Percentiles rank a stretch among this genome's conserved stretches.
These are phyloP conservation scores for Hirschioporus abietinus DNA, from an alignment of 768 basidiomycete genomes.

Conservation along the genomic window DNA sequence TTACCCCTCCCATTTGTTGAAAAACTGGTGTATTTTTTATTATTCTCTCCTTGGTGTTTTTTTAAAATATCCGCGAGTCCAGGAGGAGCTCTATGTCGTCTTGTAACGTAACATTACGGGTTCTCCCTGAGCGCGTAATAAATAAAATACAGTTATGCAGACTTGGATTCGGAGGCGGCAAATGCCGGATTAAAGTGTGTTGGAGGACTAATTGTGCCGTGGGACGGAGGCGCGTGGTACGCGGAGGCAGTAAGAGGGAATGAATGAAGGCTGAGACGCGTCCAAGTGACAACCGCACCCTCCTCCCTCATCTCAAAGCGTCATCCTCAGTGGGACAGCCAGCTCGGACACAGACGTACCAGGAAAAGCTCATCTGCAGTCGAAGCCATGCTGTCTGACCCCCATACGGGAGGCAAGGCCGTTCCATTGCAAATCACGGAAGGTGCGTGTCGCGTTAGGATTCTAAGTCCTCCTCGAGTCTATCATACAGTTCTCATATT, in stretches of 20 bases:
- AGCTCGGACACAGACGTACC: background rate
- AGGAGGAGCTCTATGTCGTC: background rate
- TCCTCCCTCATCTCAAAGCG: background rate
- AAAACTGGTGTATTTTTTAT: background rate
- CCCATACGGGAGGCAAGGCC: conserved; percentile 27
- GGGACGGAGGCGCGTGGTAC: background rate
- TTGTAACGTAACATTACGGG: background rate
- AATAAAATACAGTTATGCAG: too few species aligned
- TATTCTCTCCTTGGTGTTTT: background rate
- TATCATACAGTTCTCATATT: background rate
- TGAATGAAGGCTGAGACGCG: background rate
- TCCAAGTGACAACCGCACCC: background rate
- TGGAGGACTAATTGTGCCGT: background rate
- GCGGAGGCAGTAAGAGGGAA: background rate
- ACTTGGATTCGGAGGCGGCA: background rate
- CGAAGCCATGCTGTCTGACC: conserved; percentile 14
- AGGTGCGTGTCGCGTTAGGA: conserved; percentile 31
- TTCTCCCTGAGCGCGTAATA: too few species aligned
- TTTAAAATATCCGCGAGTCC: background rate
- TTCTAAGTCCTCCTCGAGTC: conserved; percentile 10
- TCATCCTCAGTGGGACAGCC: background rate
- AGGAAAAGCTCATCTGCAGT: background rate
- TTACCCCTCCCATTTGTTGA: background rate
- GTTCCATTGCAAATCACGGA: conserved; percentile 56
- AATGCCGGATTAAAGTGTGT: background rate